Evolutionary conservation across 192 early-diverging fungal species (phyloP).

Genomic region (Backusella liffmaniae): DNA sequence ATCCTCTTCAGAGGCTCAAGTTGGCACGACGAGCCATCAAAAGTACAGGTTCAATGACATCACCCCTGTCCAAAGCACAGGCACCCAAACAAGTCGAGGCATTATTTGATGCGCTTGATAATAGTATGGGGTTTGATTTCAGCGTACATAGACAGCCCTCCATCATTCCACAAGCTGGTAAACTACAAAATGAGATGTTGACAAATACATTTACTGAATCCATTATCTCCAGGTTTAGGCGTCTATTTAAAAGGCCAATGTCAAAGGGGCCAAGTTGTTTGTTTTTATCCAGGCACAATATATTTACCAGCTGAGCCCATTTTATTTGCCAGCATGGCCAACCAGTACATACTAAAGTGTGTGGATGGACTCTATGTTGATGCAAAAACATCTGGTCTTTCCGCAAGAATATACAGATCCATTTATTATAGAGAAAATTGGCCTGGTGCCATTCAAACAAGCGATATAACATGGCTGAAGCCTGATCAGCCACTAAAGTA

Average conservation of each 20-base stretch:
- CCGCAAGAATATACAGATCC: constrained; percentile 39
- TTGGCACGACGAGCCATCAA: neutral
- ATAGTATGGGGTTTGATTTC: neutral
- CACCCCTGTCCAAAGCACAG: neutral
- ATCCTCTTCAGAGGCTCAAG: constrained; percentile 8
- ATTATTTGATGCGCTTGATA: neutral
- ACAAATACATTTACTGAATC: neutral
- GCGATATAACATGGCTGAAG: constrained; percentile 44
- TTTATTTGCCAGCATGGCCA: constrained; percentile 41
- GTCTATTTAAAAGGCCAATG: constrained; percentile 20
- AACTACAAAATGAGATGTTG: neutral
- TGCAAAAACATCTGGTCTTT: constrained; percentile 40
- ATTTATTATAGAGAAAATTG: constrained; percentile 44
- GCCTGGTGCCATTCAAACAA: constrained; percentile 41
- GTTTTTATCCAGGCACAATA: constrained; percentile 38
- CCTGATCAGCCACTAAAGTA: constrained; percentile 21
- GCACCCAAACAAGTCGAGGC: constrained; percentile 10
- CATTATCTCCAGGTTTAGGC: constrained; percentile 13
- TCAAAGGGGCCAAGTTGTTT: constrained; percentile 23
- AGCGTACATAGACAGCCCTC: neutral
- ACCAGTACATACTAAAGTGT: constrained; percentile 49
- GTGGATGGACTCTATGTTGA: constrained; percentile 47
- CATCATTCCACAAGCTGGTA: constrained; percentile 12
- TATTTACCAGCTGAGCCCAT: constrained; percentile 45
- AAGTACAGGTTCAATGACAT: neutral